phyloP scores from a whole-genome alignment of 1,284 basidiomycete genomes.

The Ganoderma meredithae region DNA sequence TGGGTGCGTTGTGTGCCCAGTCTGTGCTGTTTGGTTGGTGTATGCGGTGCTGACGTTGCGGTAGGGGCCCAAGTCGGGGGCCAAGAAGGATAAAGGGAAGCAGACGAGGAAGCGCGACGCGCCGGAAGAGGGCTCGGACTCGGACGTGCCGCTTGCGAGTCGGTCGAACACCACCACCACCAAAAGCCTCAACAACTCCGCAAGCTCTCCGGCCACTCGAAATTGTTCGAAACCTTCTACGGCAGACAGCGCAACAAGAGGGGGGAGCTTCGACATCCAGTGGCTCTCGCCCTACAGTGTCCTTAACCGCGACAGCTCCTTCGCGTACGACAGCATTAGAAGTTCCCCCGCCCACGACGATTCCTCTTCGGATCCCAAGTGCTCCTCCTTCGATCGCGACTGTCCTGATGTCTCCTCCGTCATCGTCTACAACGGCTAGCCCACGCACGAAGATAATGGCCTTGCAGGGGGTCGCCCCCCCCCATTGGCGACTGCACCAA shows the following conservation, averaged over 20 bases:
- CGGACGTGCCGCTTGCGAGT: neutral
- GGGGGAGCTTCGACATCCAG: neutral
- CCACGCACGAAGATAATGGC: neutral
- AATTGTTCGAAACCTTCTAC: neutral
- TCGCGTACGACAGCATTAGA: neutral
- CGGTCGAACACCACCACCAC: neutral
- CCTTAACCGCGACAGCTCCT: neutral
- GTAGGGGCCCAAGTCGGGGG: neutral
- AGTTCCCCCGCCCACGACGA: too few relatives aligned
- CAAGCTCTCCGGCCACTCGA: neutral
- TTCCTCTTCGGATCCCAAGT: neutral
- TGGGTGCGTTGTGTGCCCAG: neutral
- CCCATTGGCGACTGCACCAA: neutral
- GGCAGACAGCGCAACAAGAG: neutral
- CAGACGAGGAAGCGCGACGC: slow-evolving; percentile 1
- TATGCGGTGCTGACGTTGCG: slow-evolving; percentile 3
- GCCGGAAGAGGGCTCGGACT: slow-evolving; percentile 1
- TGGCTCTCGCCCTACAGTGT: neutral
- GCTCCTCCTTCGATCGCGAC: neutral
- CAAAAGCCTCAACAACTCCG: neutral
- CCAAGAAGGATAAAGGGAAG: neutral
- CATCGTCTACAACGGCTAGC: neutral
- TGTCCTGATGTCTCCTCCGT: neutral
- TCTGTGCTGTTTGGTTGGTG: neutral
- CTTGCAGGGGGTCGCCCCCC: neutral